Percentiles rank a stretch among this genome's conserved stretches.
These are phyloP conservation scores for Rhizodiscina lignyota DNA, from an alignment of 495 filamentous ascomycete genomes.

Conservation along the genomic window DNA sequence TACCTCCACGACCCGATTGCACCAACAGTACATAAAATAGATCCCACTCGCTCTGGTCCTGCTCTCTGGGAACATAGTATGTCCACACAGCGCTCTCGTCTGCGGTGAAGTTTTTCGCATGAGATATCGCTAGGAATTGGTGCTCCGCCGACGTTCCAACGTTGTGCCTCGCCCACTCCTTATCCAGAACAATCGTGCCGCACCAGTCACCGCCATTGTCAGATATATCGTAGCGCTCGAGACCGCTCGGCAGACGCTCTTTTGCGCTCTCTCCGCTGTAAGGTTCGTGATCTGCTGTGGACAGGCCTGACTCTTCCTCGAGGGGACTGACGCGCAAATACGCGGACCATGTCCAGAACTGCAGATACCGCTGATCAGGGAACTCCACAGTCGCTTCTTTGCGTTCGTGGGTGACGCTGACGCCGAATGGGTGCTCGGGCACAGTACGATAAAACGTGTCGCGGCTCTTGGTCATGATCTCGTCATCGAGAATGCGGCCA, in stretches of 20 bases:
- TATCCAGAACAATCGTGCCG: slow-evolving; percentile 11
- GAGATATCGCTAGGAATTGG: slow-evolving; percentile 21
- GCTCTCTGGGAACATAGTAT: slow-evolving; percentile 16
- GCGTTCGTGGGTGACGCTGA: too few species aligned
- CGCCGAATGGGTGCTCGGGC: too few species aligned
- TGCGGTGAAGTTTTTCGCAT: slow-evolving; percentile 18
- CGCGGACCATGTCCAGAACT: slow-evolving; percentile 18
- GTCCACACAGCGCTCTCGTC: slow-evolving; percentile 18
- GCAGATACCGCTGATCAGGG: slow-evolving; percentile 11
- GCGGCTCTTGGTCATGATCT: too few species aligned
- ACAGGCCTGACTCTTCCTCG: too few species aligned
- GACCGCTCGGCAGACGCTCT: background rate
- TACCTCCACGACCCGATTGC: slow-evolving; percentile 5
- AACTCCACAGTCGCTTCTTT: too few species aligned
- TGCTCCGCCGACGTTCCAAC: background rate
- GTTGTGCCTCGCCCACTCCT: slow-evolving; percentile 6
- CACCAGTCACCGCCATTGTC: slow-evolving; percentile 13
- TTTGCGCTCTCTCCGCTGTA: too few species aligned
- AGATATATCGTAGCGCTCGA: slow-evolving; percentile 6
- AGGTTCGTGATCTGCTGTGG: too few species aligned
- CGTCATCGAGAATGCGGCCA: too few species aligned
- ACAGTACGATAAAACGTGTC: too few species aligned
- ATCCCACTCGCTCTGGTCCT: slow-evolving; percentile 12
- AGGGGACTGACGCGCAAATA: slow-evolving; percentile 5
- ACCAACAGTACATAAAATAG: slow-evolving; percentile 16